A percentile compares a stretch with the other conserved stretches of the same genome.
Evolutionary conservation across 2,329 filamentous ascomycete genomes (phyloP).

Genomic region (Triangularia verruculosa): DNA sequence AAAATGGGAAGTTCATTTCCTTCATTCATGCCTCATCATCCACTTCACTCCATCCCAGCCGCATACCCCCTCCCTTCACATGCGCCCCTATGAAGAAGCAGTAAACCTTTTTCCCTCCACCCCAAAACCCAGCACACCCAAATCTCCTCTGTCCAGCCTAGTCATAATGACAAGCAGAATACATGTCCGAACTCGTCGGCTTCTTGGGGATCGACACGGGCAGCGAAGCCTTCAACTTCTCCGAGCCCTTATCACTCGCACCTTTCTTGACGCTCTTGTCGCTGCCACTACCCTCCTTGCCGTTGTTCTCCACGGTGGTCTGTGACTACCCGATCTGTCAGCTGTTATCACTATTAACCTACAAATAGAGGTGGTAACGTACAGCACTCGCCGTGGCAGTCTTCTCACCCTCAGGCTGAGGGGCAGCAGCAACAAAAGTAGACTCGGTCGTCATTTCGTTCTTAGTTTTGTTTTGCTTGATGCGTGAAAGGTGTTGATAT

Average conservation of each 20-base stretch:
- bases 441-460: neutral
- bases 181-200: neutral
- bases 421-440: neutral
- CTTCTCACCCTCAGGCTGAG: neutral
- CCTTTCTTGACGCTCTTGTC: neutral
- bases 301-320: neutral
- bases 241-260: neutral
- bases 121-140: too few relatives aligned
- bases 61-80: too few relatives aligned
- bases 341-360: neutral
- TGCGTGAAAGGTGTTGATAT: too few relatives aligned
- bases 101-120: too few relatives aligned
- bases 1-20: neutral
- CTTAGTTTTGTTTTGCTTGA: neutral
- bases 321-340: neutral
- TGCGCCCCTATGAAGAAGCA: too few relatives aligned
- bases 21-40: neutral
- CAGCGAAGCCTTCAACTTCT: neutral
- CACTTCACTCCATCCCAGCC: neutral
- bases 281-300: neutral
- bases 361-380: neutral
- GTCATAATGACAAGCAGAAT: neutral
- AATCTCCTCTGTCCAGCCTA: too few relatives aligned
- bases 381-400: neutral
- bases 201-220: neutral